Evolutionary conservation across 225 moss, liverwort and hornwort species (phyloP).

Genomic region (Pleurozium schreberi): DNA sequence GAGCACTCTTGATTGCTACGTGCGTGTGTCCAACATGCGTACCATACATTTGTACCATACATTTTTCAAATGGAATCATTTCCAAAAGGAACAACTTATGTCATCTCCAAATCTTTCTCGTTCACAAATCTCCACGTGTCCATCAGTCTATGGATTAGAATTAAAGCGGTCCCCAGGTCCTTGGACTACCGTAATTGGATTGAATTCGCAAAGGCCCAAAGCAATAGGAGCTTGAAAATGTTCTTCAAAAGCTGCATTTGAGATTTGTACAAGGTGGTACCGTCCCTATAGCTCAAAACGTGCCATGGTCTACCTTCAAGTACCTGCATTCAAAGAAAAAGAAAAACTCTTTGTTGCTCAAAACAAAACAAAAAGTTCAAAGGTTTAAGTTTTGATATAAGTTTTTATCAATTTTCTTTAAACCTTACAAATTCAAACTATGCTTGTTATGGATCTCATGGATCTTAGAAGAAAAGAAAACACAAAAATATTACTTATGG

Average conservation of each 20-base stretch:
- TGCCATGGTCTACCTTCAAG: neutral
- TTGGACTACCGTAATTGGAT: neutral
- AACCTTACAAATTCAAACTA: neutral
- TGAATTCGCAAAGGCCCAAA: neutral
- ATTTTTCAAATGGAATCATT: neutral
- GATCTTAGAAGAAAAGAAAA: neutral
- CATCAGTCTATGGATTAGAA: neutral
- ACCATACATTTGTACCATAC: neutral
- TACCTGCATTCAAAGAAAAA: neutral
- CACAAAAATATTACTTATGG: neutral
- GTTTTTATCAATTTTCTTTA: neutral
- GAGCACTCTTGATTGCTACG: neutral
- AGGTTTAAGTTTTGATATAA: neutral
- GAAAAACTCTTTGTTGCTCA: neutral
- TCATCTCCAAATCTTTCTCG: neutral
- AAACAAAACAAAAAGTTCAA: neutral
- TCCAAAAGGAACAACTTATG: neutral
- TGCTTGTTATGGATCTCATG: neutral
- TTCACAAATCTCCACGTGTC: neutral
- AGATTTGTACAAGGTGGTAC: neutral
- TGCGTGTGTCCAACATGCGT: neutral
- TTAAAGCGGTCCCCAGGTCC: neutral
- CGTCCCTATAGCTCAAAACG: no score
- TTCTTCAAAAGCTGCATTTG: neutral
- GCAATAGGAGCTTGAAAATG: neutral